Percentiles rank a stretch among this genome's conserved stretches.
Conservation (phyloP, 768 basidiomycete species). For the Macrocybe gigantea region DNA sequence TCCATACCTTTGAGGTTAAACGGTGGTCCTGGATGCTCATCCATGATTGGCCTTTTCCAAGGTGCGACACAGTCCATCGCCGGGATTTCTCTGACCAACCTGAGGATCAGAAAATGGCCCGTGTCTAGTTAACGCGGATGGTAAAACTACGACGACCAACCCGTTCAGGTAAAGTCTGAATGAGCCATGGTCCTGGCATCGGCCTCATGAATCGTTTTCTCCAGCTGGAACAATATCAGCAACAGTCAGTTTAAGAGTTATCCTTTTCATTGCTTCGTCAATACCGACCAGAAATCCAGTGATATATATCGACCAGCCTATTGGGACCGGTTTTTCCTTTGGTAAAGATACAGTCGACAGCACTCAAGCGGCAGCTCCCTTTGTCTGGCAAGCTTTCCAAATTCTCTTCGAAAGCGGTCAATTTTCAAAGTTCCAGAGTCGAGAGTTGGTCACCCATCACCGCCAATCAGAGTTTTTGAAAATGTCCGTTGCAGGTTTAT, state of each 20-base stretch:
- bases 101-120: constrained; percentile 51
- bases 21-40: constrained; percentile 58
- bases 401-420: constrained; percentile 50
- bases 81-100: not conserved
- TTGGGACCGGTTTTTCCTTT: constrained; percentile 60
- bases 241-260: constrained; percentile 39
- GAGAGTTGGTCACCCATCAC: constrained; percentile 35
- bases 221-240: constrained; percentile 63
- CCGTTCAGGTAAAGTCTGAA: constrained; percentile 42
- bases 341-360: constrained; percentile 54
- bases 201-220: not conserved
- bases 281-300: constrained; percentile 27
- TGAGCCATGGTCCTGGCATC: not conserved
- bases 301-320: constrained; percentile 68
- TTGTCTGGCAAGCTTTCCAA: constrained; percentile 61
- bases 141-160: constrained; percentile 46
- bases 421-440: constrained; percentile 44
- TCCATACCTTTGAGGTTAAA: constrained; percentile 34
- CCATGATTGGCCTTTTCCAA: constrained; percentile 64
- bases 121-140: constrained; percentile 51
- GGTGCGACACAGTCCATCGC: constrained; percentile 20
- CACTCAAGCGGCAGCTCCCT: constrained; percentile 47
- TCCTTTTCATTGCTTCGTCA: not conserved
- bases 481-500: constrained; percentile 39
- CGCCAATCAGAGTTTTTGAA: too few species aligned